phyloP scores from a whole-genome alignment of 2,329 filamentous ascomycete species.

The Trichoderma aggressivum region DNA sequence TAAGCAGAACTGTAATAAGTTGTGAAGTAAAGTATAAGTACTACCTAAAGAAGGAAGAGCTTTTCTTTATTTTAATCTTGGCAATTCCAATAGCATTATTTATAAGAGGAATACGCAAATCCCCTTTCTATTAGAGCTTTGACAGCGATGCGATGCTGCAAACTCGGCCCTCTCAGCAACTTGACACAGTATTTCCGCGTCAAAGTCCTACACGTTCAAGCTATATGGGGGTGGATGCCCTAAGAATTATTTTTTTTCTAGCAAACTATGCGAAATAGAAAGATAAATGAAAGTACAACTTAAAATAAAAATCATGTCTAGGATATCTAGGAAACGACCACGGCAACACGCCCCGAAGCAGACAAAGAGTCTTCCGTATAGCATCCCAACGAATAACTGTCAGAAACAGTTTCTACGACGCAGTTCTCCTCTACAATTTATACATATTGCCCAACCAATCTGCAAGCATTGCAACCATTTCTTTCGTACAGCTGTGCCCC shows the following conservation, averaged over 20 bases:
- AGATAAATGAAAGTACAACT: not conserved
- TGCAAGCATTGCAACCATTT: slow-evolving; percentile 12
- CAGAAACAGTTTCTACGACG: not conserved
- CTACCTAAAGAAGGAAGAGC: not conserved
- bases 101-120: not conserved
- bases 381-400: not conserved
- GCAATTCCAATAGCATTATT: not conserved
- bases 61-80: not conserved
- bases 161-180: not conserved
- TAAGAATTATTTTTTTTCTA: too few species aligned
- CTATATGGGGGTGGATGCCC: not conserved
- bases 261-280: too few species aligned
- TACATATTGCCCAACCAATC: not conserved
- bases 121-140: not conserved
- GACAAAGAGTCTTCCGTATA: not conserved
- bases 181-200: not conserved
- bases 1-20: not conserved
- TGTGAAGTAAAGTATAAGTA: not conserved
- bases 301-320: not conserved
- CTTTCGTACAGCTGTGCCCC: slow-evolving; percentile 9
- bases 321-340: not conserved
- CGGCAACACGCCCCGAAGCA: not conserved
- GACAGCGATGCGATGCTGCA: not conserved
- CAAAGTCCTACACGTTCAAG: not conserved
- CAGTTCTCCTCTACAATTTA: not conserved